Evolutionary conservation across 352 stramenopile species (phyloP), one percentile per base, ranked within the genome.

Genomic region (Phytophthora melonis): DNA sequence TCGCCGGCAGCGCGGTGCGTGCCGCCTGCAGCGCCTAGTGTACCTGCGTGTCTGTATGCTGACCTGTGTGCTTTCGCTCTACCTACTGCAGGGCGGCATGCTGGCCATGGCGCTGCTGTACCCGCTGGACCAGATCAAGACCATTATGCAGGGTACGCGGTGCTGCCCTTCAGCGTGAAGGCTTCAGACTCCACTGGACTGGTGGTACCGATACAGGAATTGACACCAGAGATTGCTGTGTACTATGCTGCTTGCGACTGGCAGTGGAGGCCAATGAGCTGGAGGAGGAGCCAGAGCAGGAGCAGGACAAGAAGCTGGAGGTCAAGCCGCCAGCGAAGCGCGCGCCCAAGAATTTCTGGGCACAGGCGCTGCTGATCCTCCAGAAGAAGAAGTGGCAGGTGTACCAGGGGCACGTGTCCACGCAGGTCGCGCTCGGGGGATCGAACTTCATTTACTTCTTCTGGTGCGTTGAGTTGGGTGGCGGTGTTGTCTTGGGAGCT

Each of bases 371-470:
- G 13, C 67, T 69, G 21, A 89, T 91, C 58, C 64, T 96, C 55
- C 81, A 80, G 39, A 54, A 79, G 63, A 92, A 93, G 65, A 87
- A 87, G 62, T 91, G 89, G 78, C 69, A 74, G 32, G 86, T 96
- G 30, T 95, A 93, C 61, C 86, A 93, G 55, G 90, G 87, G 25
- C 87, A 92, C 63, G 77, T 93, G 55, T 90, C 88, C 61, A 92
- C 90, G 64, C 86, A 95, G 57, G 67, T 96, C n/a, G 89, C 77
- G 62, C 80, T 92, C 10, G 82, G 82, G 21, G 77, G 88, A 47
- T 94, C 83, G 27, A 97, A 97, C 77, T 96, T 95, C 70, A 75
- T 97, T 60, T 97, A 96, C 64, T 97, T 97, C 78, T 97, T 94
- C 77, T 94, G 84, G 78, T 95, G 72, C 34, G 34, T 41, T 41